These are phyloP conservation scores for Ceratocystiopsis sp. DNA, from an alignment of 2,329 filamentous ascomycete genomes.

Conservation along the genomic window DNA sequence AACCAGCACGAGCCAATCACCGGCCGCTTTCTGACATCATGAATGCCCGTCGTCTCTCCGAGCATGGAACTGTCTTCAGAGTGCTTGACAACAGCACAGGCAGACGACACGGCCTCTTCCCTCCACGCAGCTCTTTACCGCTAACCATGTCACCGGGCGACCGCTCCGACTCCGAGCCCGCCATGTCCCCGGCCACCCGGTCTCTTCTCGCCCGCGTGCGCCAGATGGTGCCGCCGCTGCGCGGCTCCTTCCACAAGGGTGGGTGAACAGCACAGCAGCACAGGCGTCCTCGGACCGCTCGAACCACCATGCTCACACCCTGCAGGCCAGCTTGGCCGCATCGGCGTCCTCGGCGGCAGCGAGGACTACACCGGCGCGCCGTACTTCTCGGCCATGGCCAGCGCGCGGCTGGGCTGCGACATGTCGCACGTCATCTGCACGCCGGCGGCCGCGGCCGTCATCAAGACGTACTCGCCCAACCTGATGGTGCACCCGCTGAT, in stretches of 20 bases:
- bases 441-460: conserved; percentile 66
- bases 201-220: conserved; percentile 65
- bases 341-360: conserved; percentile 88
- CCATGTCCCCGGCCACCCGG: conserved; percentile 33
- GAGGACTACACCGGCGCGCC: conserved; percentile 94
- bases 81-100: no score
- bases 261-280: no score
- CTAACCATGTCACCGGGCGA: no score
- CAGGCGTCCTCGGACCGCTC: no score
- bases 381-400: conserved; percentile 96
- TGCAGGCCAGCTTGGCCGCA: conserved; percentile 72
- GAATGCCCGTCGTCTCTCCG: no score
- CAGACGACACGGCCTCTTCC: no score
- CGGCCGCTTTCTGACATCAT: no score
- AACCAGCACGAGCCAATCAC: no score
- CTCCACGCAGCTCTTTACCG: neutral
- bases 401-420: conserved; percentile 74
- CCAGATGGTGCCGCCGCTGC: conserved; percentile 86
- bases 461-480: conserved; percentile 96
- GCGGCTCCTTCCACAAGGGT: conserved; percentile 95
- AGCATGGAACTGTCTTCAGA: no score
- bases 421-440: conserved; percentile 97
- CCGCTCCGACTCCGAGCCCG: neutral
- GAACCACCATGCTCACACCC: no score
- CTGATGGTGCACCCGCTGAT: conserved; percentile 97